Evolutionary conservation across 805 yeast species (phyloP).

Genomic region (Candida incommunis): DNA sequence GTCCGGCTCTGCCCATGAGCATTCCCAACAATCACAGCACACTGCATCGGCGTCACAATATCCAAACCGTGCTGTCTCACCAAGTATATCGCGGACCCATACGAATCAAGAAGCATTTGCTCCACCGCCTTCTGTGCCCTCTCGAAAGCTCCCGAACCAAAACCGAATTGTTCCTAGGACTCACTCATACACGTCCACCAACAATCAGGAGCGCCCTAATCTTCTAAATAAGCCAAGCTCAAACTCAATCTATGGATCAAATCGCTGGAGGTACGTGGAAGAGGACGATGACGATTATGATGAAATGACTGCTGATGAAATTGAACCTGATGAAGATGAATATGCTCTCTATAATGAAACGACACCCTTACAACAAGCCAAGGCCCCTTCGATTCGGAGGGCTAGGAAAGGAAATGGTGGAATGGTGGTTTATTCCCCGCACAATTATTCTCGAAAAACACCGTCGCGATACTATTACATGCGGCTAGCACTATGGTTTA

Average conservation of each 20-base stretch:
- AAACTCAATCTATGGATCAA: background rate
- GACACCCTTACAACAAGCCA: constrained; percentile 18
- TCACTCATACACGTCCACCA: background rate
- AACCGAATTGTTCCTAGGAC: background rate
- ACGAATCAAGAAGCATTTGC: too few relatives aligned
- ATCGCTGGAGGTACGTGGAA: constrained; percentile 20
- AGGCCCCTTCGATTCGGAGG: constrained; percentile 11
- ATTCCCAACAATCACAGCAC: background rate
- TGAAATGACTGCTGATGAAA: constrained; percentile 41
- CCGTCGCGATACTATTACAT: constrained; percentile 11
- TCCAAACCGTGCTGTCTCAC: background rate
- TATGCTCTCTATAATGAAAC: constrained; percentile 19
- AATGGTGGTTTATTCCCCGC: constrained; percentile 29
- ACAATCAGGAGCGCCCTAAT: background rate
- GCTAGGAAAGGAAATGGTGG: constrained; percentile 10
- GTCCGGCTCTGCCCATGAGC: background rate
- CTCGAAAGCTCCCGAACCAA: constrained; percentile 1
- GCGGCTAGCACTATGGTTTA: constrained; percentile 20
- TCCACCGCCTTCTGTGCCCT: background rate
- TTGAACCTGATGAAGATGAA: constrained; percentile 15
- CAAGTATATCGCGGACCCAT: too few relatives aligned
- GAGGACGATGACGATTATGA: constrained; percentile 24
- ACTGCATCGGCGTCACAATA: background rate
- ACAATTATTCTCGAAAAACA: constrained; percentile 23
- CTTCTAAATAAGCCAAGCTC: background rate